phyloP scores from a whole-genome alignment of 805 yeast genomes.

The Torulaspora maleeae region DNA sequence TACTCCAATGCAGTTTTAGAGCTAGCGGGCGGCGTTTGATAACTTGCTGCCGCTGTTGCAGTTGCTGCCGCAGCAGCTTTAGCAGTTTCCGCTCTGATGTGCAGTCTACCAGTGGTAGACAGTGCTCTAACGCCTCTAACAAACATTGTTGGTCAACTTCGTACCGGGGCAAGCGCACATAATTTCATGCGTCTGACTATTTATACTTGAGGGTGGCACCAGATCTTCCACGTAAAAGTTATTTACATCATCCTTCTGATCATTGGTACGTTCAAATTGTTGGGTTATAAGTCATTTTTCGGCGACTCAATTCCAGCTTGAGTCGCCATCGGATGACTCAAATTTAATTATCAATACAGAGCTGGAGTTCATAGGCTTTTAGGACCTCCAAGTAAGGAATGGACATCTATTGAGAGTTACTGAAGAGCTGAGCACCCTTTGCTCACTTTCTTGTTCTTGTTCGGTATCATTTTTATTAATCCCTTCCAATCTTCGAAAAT shows the following conservation, averaged over 20 bases:
- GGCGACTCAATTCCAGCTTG: neutral
- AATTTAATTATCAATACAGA: no score
- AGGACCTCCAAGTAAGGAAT: no score
- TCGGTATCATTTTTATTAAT: no score
- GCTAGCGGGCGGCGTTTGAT: neutral
- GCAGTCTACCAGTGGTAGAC: slow-evolving; percentile 4
- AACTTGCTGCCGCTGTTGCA: slow-evolving; percentile 6
- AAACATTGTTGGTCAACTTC: slow-evolving; percentile 1
- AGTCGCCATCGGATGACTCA: slow-evolving; percentile 9
- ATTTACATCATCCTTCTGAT: no score
- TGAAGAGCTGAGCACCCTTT: no score
- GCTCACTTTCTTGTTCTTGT: no score
- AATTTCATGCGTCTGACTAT: neutral
- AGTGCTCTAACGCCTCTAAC: slow-evolving; percentile 9
- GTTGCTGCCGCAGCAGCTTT: slow-evolving; percentile 13
- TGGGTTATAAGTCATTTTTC: neutral
- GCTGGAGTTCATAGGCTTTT: no score
- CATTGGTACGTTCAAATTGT: neutral
- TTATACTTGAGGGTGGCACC: neutral
- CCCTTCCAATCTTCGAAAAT: no score
- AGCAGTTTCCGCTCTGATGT: slow-evolving; percentile 9
- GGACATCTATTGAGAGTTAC: no score
- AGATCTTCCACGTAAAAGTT: no score
- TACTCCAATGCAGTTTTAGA: slow-evolving; percentile 14
- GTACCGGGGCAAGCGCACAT: no score